These are phyloP conservation scores for Arthrinium phaeospermum DNA, from an alignment of 2,329 filamentous ascomycete genomes.

Conservation along the genomic window DNA sequence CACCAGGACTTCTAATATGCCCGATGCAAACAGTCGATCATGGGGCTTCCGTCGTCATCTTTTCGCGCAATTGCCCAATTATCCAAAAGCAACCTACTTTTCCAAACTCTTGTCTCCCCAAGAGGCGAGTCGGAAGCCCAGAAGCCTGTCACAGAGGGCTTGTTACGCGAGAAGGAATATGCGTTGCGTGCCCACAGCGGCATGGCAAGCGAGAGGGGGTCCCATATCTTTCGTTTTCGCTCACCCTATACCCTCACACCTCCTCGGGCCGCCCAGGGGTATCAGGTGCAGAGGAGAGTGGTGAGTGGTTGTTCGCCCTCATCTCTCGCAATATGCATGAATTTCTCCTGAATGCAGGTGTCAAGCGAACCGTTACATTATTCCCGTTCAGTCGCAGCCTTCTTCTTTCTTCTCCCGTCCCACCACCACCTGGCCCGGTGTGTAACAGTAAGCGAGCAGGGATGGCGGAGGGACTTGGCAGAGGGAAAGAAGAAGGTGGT, in stretches of 20 bases:
- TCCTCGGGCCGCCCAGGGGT: neutral
- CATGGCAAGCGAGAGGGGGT: neutral
- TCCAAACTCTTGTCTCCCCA: neutral
- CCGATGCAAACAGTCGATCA: neutral
- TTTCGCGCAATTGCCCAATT: neutral
- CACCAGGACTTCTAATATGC: slow-evolving; percentile 7
- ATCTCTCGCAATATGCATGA: slow-evolving; percentile 10
- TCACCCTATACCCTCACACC: neutral
- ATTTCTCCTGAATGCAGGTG: slow-evolving; percentile 4
- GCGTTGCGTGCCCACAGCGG: neutral
- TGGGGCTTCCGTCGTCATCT: neutral
- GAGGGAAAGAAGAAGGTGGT: neutral
- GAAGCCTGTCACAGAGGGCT: neutral
- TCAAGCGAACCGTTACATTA: slow-evolving; percentile 10
- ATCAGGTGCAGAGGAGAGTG: neutral
- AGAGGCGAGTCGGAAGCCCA: neutral
- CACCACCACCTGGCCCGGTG: neutral
- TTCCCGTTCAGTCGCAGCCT: neutral
- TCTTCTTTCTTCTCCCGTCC: neutral
- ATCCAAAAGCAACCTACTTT: neutral
- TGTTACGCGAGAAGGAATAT: slow-evolving; percentile 1
- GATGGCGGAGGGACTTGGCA: neutral
- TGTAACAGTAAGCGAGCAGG: slow-evolving; percentile 5
- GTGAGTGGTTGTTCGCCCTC: neutral
- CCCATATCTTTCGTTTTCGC: neutral